Evolutionary conservation across 2,329 filamentous ascomycete species (phyloP), one percentile per base, ranked within the genome.

Genomic region (Colletotrichum godetiae): DNA sequence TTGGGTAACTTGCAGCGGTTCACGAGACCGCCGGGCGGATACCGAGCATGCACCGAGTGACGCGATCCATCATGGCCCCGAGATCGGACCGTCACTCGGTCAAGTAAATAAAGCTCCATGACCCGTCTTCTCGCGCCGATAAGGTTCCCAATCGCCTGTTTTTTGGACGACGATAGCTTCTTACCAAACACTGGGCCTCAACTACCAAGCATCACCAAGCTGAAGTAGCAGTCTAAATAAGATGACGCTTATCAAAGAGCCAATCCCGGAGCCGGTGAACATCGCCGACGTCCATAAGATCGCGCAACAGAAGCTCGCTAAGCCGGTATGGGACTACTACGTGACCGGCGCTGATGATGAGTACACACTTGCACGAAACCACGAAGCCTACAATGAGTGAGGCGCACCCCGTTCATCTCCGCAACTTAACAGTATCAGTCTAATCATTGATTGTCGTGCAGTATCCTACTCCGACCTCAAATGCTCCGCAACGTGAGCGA

Each of bases 291-390:
- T 69, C 2, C 29, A 37, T 8, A 35, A 70, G 13, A 73, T 73
- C 46, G 70, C 70, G 22, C 65, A 49, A 10, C 11, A 66, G 37
- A 74, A 72, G 31, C 70, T 78, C 12, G 46, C 64, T 5, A 66
- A 68, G 42, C 53, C 62, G 3, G 74, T 74, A 1, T 77, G 74
- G 72, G 75, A 78, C 24, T 79, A 78, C 68, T 79, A 78, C 53
- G 68, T 52, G 3, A 77, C 75, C 8, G 77, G 77, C 19, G 76
- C 77, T 12, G 77, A 78, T 35, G 72, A 77, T 13, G 73, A 78
- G 49, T 33, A 72, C 4, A 76, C 77, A 2, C 29, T 76, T 4
- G 46, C 68, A 10, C 67, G 76, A 19, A 79, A 79, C 27, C 42
- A 56, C 5, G 67, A 55, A 2, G 69, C 73, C 15, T 78, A 72